These are phyloP conservation scores for Ogataea angusta DNA, from an alignment of 805 yeast species.

Conservation along the genomic window DNA sequence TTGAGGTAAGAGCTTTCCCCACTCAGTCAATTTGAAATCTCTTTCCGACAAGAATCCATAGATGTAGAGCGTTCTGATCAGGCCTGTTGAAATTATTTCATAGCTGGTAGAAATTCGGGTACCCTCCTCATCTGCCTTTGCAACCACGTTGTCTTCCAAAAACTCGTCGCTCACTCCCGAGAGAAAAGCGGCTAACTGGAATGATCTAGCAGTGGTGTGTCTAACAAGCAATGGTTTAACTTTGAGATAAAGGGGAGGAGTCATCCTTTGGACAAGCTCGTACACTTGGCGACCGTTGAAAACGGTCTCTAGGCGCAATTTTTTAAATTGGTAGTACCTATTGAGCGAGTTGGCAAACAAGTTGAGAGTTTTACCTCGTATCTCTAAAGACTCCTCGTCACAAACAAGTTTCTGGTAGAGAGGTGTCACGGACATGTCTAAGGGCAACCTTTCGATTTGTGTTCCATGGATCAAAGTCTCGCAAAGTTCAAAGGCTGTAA, in stretches of 20 bases:
- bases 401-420: conserved; percentile 57
- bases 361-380: conserved; percentile 62
- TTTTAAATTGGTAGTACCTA: conserved; percentile 80
- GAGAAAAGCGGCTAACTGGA: conserved; percentile 31
- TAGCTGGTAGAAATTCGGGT: conserved; percentile 39
- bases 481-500: conserved; percentile 59
- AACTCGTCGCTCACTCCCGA: conserved; percentile 31
- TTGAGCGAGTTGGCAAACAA: conserved; percentile 69
- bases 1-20: conserved; percentile 49
- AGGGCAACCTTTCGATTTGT: conserved; percentile 59
- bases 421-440: conserved; percentile 55
- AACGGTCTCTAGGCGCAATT: conserved; percentile 45
- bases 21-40: conserved; percentile 42
- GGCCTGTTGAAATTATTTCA: conserved; percentile 56
- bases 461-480: conserved; percentile 66
- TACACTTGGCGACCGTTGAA: conserved; percentile 22
- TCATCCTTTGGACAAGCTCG: conserved; percentile 49
- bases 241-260: conserved; percentile 49
- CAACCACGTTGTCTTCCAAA: conserved; percentile 24
- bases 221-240: conserved; percentile 34
- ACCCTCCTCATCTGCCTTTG: conserved; percentile 22
- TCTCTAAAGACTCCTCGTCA: conserved; percentile 41
- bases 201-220: conserved; percentile 33
- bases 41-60: conserved; percentile 45
- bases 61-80: conserved; percentile 51